A percentile compares a stretch with the other conserved stretches of the same genome.
These are phyloP conservation scores for Rhynchospora breviuscula DNA, from an alignment of 176 grass and related monocot genomes.

Conservation along the genomic window DNA sequence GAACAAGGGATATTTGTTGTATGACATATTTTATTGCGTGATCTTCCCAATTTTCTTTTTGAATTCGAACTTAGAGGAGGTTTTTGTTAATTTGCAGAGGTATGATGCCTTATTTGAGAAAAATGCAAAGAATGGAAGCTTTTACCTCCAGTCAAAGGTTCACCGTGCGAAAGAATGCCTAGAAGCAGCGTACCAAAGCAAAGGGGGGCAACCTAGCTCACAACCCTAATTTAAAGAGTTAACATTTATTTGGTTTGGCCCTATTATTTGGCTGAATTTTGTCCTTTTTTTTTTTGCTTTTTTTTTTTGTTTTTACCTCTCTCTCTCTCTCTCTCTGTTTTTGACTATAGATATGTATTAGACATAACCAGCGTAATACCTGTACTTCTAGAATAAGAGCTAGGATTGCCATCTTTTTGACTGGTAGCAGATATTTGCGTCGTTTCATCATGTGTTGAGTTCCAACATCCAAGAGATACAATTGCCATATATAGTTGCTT, in stretches of 20 bases:
- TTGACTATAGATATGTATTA: neutral
- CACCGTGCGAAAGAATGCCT: slow-evolving; percentile 84
- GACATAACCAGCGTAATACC: neutral
- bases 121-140: slow-evolving; percentile 77
- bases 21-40: neutral
- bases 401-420: neutral
- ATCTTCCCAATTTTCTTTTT: slow-evolving; percentile 9
- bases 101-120: slow-evolving; percentile 79
- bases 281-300: neutral
- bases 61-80: neutral
- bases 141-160: slow-evolving; percentile 91
- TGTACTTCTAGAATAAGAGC: neutral
- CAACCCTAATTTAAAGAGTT: neutral
- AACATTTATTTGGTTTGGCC: neutral
- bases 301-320: neutral
- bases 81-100: slow-evolving; percentile 48
- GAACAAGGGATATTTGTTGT: neutral
- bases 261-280: neutral
- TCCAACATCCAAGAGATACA: neutral
- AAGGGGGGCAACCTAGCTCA: slow-evolving; percentile 18
- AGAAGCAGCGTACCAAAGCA: slow-evolving; percentile 47
- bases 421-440: neutral
- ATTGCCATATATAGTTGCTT: neutral
- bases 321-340: neutral
- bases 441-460: neutral